Evolutionary conservation across 768 basidiomycete genomes (phyloP), one percentile per base, ranked within the genome.

Genomic region (Lactifluus subvellereus): DNA sequence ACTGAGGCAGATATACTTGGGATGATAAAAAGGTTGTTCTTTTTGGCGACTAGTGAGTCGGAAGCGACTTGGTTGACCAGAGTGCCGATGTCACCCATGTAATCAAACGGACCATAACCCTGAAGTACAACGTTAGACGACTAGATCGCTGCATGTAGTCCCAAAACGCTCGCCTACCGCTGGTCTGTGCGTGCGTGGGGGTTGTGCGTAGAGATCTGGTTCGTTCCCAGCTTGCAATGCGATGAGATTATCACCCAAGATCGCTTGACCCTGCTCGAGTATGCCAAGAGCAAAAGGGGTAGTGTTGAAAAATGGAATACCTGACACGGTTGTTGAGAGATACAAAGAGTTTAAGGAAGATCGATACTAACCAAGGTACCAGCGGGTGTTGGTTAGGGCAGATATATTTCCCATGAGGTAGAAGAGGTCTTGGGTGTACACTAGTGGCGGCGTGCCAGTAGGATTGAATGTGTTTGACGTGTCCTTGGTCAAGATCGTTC

Each of bases 141-240:
- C 49, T 47, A 54, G 45, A 20, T n/a, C 49, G 4, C 6, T n/a
- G 14, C 30, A 47, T 0, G 5, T 53, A 4, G 11, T 27, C 9
- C 22, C 13, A 43, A n/a, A 27, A 22, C 6, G 13, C 13, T n/a
- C 37, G 69, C 71, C 37, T 43, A 55, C 69, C 20, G 8, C 5
- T 6, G 65, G 57, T 37, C 62, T 56, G 50, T 64, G 45, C 14
- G 59, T 55, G 35, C 59, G 62, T 18, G 59, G 66, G 13, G 55
- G 67, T 37, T 45, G 62, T 10, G 77, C 74, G 66, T 86, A 92
- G 66, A 90, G 80, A 76, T 93, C 89, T 16, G 89, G 89, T 73
- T 91, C 89, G 70, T 91, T 90, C 2, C 85, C 88, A 1, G 84
- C 81, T 70, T 89, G 85, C 8, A 88, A 72, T 0, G 86, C 89